Base-by-base conservation (phyloP, 2,329 filamentous ascomycete species). In the Magnaporthiopsis rhizophila region DNA sequence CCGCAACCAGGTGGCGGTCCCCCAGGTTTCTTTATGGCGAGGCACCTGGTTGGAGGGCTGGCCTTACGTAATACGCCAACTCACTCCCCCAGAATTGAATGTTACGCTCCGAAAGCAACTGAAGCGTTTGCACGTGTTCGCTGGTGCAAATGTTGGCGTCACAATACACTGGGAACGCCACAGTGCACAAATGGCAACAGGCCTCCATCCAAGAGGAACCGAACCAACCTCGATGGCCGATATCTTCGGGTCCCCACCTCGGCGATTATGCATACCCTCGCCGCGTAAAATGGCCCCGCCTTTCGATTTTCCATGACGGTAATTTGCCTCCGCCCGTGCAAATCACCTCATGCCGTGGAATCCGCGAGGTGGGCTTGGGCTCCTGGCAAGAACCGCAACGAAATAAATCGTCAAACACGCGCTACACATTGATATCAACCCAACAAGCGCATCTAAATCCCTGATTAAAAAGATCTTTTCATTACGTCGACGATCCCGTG, bases 351-450 rank as follows among this genome's bases (percentile, higher is more conserved):
- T 18, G n/a, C 9, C 6, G 11, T 61, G 59, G 59, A 61, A 45
- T 13, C 59, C 24, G 13, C 34, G 34, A 24, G 59, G 59, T 24
- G 45, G 45, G 45, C 18, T 53, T 24, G n/a, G 45, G 45, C n/a
- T 53, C 15, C n/a, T 53, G 89, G 84, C 72, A 96, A 96, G 87
- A 78, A 72, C 91, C 95, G 1, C 94, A 86, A 79, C 4, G 18
- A 9, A 24, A 53, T n/a, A 21, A 53, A 24, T 9, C 21, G 45
- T n/a, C 45, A 50, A 50, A 18, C 45, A 50, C 36, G 38, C 38
- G 13, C 15, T 45, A 4, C 38, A 5, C 13, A 45, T 45, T 15
- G 18, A 5, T 45, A 18, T 13, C 38, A 18, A 15, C 38, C 38
- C 38, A 18, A 45, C 38, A 18, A 45, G 45, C 6, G 11, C n/a